Percentiles rank a stretch among this genome's conserved stretches.
phyloP scores from a whole-genome alignment of 768 basidiomycete genomes.

The Kwoniella botswanensis region DNA sequence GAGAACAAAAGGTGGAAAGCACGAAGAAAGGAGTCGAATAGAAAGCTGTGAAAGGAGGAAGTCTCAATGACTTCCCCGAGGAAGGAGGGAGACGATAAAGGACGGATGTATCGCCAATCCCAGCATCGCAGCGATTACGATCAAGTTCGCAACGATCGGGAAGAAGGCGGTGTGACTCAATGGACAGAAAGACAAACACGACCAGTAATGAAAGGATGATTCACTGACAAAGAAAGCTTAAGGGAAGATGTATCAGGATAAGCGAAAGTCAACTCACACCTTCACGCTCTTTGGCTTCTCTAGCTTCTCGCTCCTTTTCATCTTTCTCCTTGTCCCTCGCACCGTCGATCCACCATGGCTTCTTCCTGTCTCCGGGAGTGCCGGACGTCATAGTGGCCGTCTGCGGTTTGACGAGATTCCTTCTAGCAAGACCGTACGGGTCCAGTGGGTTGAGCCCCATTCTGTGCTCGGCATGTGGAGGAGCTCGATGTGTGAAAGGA shows the following conservation, averaged over 20 bases:
- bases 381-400: constrained; percentile 7
- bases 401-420: constrained; percentile 15
- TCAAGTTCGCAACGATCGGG: not conserved
- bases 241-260: not conserved
- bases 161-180: constrained; percentile 12
- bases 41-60: constrained; percentile 13
- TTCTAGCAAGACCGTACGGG: constrained; percentile 12
- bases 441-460: constrained; percentile 9
- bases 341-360: constrained; percentile 44
- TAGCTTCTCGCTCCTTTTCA: constrained; percentile 28
- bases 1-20: constrained; percentile 21
- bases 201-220: constrained; percentile 6
- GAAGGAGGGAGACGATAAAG: constrained; percentile 9
- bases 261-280: constrained; percentile 38
- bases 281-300: constrained; percentile 40
- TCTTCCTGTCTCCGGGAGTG: constrained; percentile 27
- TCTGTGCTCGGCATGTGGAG: constrained; percentile 12
- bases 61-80: constrained; percentile 3
- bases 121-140: not conserved
- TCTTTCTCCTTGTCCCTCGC: constrained; percentile 29
- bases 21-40: constrained; percentile 14
- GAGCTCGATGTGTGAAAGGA: constrained; percentile 26
- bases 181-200: not conserved
- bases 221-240: constrained; percentile 15
- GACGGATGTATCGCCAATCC: not conserved